Evolutionary conservation across 148 eudicot species (phyloP).

Genomic region (Arctostaphylos glauca): DNA sequence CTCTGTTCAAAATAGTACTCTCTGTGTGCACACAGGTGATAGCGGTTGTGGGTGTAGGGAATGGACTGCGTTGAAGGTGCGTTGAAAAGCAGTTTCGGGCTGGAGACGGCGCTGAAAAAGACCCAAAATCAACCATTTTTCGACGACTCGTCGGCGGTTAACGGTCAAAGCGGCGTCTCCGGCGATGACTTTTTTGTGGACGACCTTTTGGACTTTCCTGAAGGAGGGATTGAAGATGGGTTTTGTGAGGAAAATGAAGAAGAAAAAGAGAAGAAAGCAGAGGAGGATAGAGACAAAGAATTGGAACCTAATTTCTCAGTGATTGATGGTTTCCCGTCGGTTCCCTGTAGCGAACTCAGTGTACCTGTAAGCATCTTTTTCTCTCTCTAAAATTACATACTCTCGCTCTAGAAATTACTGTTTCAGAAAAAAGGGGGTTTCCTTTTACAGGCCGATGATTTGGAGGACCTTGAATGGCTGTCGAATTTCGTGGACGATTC

Average conservation of each 20-base stretch:
- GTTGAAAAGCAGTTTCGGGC: constrained; percentile 29
- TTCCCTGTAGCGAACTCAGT: constrained; percentile 26
- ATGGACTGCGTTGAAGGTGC: constrained; percentile 43
- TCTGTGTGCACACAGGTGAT: no score
- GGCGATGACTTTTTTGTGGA: constrained; percentile 51
- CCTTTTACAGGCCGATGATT: constrained; percentile 29
- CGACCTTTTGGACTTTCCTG: constrained; percentile 45
- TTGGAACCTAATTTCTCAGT: neutral
- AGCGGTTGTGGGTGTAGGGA: constrained; percentile 12
- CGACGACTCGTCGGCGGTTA: constrained; percentile 16
- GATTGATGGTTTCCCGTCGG: constrained; percentile 26
- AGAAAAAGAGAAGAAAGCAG: neutral
- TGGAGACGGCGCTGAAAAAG: constrained; percentile 16
- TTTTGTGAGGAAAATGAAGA: neutral
- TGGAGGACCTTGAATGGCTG: constrained; percentile 38
- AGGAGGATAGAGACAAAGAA: neutral
- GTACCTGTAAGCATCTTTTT: constrained; percentile 36
- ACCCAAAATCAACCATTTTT: constrained; percentile 5
- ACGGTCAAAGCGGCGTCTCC: constrained; percentile 20
- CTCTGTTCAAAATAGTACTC: no score
- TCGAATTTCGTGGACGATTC: constrained; percentile 41
- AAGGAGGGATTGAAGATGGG: constrained; percentile 18
- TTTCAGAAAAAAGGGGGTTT: neutral
- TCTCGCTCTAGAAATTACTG: neutral
- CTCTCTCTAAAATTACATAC: neutral